Evolutionary conservation across 768 basidiomycete genomes (phyloP).

Genomic region (Chalciporus sphaerocephalus): DNA sequence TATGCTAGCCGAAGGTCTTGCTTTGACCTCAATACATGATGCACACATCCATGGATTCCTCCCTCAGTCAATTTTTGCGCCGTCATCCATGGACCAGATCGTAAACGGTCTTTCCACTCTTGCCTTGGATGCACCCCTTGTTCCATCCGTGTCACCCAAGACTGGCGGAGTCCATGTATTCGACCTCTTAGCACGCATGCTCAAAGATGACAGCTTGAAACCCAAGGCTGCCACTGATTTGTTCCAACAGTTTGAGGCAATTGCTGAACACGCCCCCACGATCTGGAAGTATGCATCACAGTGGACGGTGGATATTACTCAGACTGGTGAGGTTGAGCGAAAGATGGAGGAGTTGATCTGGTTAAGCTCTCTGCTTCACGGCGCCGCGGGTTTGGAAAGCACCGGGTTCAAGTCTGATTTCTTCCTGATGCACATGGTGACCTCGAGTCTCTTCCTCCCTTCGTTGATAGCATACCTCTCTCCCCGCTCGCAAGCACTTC

Average conservation of each 20-base stretch:
- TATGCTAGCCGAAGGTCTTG: constrained; percentile 49
- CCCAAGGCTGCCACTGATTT: constrained; percentile 9
- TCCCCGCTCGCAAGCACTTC: constrained; percentile 17
- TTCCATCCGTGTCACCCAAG: neutral
- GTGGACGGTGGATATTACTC: constrained; percentile 40
- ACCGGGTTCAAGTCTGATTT: constrained; percentile 44
- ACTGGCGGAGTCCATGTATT: constrained; percentile 34
- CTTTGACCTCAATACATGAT: constrained; percentile 23
- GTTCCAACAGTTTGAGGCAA: constrained; percentile 17
- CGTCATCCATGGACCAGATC: constrained; percentile 3
- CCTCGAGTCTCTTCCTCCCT: constrained; percentile 30
- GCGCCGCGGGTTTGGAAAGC: constrained; percentile 50
- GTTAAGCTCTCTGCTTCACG: constrained; percentile 52
- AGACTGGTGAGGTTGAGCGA: constrained; percentile 38
- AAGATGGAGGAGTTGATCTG: constrained; percentile 65
- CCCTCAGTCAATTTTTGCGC: constrained; percentile 8
- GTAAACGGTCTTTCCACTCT: constrained; percentile 5
- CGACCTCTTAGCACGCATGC: constrained; percentile 48
- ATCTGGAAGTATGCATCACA: constrained; percentile 27
- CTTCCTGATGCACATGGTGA: constrained; percentile 37
- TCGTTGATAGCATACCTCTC: constrained; percentile 18
- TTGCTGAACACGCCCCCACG: neutral
- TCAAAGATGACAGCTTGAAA: constrained; percentile 41
- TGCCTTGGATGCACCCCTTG: neutral
- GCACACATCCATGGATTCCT: constrained; percentile 36